Evolutionary conservation across 2,329 filamentous ascomycete genomes (phyloP), one percentile per base, ranked within the genome.

Genomic region (Colletotrichum eleusines): DNA sequence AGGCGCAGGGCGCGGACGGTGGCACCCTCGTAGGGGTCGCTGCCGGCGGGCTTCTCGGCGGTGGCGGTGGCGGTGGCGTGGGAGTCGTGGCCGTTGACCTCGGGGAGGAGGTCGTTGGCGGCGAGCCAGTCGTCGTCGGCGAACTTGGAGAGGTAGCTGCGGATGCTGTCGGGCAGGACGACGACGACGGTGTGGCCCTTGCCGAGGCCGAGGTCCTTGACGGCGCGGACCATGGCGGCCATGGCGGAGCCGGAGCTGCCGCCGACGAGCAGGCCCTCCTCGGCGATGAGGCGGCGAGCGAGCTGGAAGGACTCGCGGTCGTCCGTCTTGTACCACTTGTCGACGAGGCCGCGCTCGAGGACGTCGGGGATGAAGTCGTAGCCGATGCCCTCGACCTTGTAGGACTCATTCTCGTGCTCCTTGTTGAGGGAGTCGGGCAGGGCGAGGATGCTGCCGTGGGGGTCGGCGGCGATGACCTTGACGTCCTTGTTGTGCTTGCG

Each of bases 321-420:
- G 72, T 95, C 93, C 4, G 96, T 99, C 89, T 99, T 99, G 85
- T 98, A 98, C 96, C 96, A 99, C 78, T 92, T 92, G 81, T 98
- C 93, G 38, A 99, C 93, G 6, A 88, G 80, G 35, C 90, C 82
- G 77, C 92, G 94, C 74, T 96, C 91, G 66, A 99, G 86, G 6
- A 99, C 97, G 31, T 98, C 94, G 8, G 97, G 96, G 71, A 99
- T 92, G 80, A 99, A 99, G 81, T 99, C 96, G 80, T 99, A 99
- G 26, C 96, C 96, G 77, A 99, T 99, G 53, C 96, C 96, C 84
- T 99, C 96, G 0, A 99, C 96, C 84, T 99, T 98, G 86, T 99
- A 99, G 1, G 91, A 86, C 80, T 94, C 90, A 78, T 98, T 95
- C 72, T 89, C 88, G 78, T 91, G 89, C 74, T 93, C 91, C 58